phyloP scores from a whole-genome alignment of 164 flowering plant species.

The Aristolochia californica region DNA sequence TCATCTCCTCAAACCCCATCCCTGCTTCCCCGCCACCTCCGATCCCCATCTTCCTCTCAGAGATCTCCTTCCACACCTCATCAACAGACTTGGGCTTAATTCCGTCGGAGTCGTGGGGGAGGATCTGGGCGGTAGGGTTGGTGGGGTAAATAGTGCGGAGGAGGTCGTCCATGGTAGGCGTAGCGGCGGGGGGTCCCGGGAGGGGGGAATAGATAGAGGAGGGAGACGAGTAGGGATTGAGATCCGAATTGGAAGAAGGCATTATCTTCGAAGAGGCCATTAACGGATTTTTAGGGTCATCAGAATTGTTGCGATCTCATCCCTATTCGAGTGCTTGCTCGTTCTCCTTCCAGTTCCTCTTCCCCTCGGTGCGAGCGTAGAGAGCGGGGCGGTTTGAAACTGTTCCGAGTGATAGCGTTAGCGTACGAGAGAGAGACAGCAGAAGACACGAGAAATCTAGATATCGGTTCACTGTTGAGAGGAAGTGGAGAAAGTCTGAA shows the following conservation, averaged over 20 bases:
- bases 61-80: slow-evolving; percentile 59
- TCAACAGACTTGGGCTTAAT: slow-evolving; percentile 22
- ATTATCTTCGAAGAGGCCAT: slow-evolving; percentile 14
- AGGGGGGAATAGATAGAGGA: slow-evolving; percentile 28
- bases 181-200: slow-evolving; percentile 20
- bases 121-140: slow-evolving; percentile 20
- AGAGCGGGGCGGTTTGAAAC: too few relatives aligned
- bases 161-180: slow-evolving; percentile 36
- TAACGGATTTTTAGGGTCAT: slow-evolving; percentile 3
- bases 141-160: slow-evolving; percentile 23
- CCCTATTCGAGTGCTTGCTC: too few relatives aligned
- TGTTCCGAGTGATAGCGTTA: too few relatives aligned
- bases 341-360: too few relatives aligned
- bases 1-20: slow-evolving; percentile 37
- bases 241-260: slow-evolving; percentile 40
- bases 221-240: slow-evolving; percentile 21
- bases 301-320: background rate
- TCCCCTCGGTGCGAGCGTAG: too few relatives aligned
- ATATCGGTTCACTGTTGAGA: too few relatives aligned
- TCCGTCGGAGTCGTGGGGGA: slow-evolving; percentile 1
- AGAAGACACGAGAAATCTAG: too few relatives aligned
- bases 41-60: slow-evolving; percentile 5
- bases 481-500: too few relatives aligned
- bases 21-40: slow-evolving; percentile 11
- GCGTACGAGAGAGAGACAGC: too few relatives aligned